These are phyloP conservation scores for Yarrowia sp. DNA, from an alignment of 805 yeast genomes.

Conservation along the genomic window DNA sequence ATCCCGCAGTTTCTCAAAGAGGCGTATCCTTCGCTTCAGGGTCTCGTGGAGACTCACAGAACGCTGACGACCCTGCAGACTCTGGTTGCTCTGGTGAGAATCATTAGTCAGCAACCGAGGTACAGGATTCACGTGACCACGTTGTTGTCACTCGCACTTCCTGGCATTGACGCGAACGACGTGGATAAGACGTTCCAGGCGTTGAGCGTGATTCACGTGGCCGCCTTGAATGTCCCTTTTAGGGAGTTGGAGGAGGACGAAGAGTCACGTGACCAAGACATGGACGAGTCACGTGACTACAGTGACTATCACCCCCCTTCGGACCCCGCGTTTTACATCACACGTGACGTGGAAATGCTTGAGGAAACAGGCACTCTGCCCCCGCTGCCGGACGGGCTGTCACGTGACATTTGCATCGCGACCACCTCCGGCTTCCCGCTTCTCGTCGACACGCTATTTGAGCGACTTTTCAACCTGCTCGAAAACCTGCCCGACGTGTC, in stretches of 20 bases:
- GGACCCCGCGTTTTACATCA: slow-evolving; percentile 55
- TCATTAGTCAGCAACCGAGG: slow-evolving; percentile 65
- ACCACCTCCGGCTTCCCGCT: slow-evolving; percentile 75
- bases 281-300: too few species aligned
- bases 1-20: slow-evolving; percentile 56
- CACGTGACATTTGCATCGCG: slow-evolving; percentile 67
- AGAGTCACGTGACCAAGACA: slow-evolving; percentile 42
- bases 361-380: slow-evolving; percentile 46
- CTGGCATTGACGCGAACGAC: slow-evolving; percentile 91
- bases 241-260: slow-evolving; percentile 59
- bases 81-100: slow-evolving; percentile 68
- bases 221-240: slow-evolving; percentile 76
- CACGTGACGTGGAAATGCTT: slow-evolving; percentile 66
- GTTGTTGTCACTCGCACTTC: slow-evolving; percentile 68
- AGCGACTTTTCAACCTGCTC: slow-evolving; percentile 65
- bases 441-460: slow-evolving; percentile 62
- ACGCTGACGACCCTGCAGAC: slow-evolving; percentile 73
- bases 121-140: slow-evolving; percentile 82
- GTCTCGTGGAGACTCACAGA: slow-evolving; percentile 69
- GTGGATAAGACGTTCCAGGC: slow-evolving; percentile 72
- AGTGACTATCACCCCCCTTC: not conserved
- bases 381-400: not conserved
- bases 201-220: slow-evolving; percentile 69
- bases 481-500: slow-evolving; percentile 73
- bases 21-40: slow-evolving; percentile 62